Base-by-base conservation (phyloP, 2,329 filamentous ascomycete genomes). In the Graphium sp. region DNA sequence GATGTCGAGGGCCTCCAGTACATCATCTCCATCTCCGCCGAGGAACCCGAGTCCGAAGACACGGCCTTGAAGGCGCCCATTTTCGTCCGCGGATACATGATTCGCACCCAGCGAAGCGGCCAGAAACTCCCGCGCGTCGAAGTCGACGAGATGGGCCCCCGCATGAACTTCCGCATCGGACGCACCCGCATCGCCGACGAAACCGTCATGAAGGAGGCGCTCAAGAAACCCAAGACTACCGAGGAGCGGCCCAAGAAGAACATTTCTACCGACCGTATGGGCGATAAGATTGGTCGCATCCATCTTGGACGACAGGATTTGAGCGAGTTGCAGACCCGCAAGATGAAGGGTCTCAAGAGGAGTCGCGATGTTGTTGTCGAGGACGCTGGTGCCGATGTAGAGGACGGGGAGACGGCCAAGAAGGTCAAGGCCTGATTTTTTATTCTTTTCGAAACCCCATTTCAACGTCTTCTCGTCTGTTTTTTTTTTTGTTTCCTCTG, bases 341-440 rank as follows among this genome's bases (percentile, higher is more conserved):
- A 98, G 72, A 95, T 98, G 85, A 98, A 98, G 73, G 89, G 85
- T 40, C 55, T 98, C 40, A 98, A 95, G 70, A 67, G 89, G 39
- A 73, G 66, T 38, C 70, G 82, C 31, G 74, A 74, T 36, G 69
- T 66, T 29, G 60, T 56, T 4, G 58, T 43, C 11, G 57, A 58
- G 34, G 52, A 30, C 6, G 15, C 11, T 6, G 14, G 8, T 10
- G 28, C 24, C 16, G 32, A 44, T 23, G 60, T 63, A 29, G 61
- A 55, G 33, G 59, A 58, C 39, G 55, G 60, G 32, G 51, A 36
- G 18, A 40, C 37, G 24, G 37, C 34, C 44, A 28, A 55, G 43
- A 42, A 48, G 48, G 32, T 49, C 34, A 36, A 15, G 10, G 28
- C 24, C 26, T 35, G 19, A 19, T 15, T 32, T 17, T 10, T 22